Evolutionary conservation across 2,329 filamentous ascomycete genomes (phyloP).

Genomic region (Paracoccidioides brasiliensis): DNA sequence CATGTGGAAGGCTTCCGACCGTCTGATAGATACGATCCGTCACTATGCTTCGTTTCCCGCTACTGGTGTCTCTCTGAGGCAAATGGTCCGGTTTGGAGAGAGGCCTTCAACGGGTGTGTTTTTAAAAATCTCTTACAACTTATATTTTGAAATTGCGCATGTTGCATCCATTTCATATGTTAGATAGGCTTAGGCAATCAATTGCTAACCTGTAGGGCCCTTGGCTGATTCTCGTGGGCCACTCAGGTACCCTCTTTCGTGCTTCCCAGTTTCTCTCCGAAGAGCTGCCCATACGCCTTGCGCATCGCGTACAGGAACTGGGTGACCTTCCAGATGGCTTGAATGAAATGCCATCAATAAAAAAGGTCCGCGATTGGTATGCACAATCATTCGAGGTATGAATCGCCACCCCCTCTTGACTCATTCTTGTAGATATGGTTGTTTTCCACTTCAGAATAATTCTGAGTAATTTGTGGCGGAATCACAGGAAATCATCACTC

Average conservation of each 20-base stretch:
- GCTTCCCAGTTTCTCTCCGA: conserved; percentile 97
- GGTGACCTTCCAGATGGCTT: conserved; percentile 85
- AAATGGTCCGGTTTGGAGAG: conserved; percentile 99
- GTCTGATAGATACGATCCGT: conserved; percentile 91
- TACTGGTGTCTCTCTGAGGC: conserved; percentile 86
- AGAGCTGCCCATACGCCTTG: conserved; percentile 90
- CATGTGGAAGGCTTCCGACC: conserved; percentile 89
- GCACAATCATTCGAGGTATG: conserved; percentile 96
- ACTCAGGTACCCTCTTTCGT: conserved; percentile 81
- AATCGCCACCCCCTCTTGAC: conserved; percentile 9
- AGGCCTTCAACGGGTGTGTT: conserved; percentile 70
- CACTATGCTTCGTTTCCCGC: conserved; percentile 96
- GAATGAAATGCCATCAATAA: conserved; percentile 95
- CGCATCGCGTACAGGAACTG: conserved; percentile 91
- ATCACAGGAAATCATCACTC: conserved; percentile 67
- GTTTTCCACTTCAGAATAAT: conserved; percentile 13
- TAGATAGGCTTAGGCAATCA: background rate
- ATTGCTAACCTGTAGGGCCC: background rate
- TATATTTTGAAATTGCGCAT: background rate
- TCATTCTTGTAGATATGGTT: background rate
- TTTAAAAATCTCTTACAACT: background rate
- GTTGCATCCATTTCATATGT: background rate
- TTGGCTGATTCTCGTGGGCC: background rate
- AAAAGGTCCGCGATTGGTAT: conserved; percentile 94
- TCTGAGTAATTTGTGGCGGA: background rate